A percentile compares a stretch with the other conserved stretches of the same genome.
These are phyloP conservation scores for Phoma sp. DNA, from an alignment of 2,329 filamentous ascomycete genomes.

Conservation along the genomic window DNA sequence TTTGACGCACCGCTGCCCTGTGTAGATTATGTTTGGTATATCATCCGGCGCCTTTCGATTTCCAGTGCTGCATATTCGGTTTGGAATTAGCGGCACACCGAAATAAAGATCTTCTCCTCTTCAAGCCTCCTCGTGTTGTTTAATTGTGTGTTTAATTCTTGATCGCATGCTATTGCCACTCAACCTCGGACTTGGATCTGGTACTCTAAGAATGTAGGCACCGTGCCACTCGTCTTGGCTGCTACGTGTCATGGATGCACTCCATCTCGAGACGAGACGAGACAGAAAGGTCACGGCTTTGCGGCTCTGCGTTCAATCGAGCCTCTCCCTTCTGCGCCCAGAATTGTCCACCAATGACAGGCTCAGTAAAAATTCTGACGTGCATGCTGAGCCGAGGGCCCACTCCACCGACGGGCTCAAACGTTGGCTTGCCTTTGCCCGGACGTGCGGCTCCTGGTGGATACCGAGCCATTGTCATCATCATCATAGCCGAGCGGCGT, in stretches of 20 bases:
- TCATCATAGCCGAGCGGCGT: no score
- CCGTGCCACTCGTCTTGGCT: neutral
- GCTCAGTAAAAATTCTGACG: conserved; percentile 32
- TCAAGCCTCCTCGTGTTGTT: conserved; percentile 4
- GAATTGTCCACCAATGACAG: conserved; percentile 19
- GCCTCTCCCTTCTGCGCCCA: neutral
- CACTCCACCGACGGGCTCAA: neutral
- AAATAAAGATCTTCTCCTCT: conserved; percentile 47
- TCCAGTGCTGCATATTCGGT: conserved; percentile 44
- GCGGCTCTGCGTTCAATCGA: neutral
- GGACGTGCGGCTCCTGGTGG: conserved; percentile 14
- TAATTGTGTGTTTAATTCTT: neutral
- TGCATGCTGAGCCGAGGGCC: conserved; percentile 16
- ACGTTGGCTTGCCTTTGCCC: neutral
- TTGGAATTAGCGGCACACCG: conserved; percentile 44
- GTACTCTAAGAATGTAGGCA: neutral
- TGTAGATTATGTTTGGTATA: conserved; percentile 49
- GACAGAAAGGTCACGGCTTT: neutral
- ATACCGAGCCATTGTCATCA: neutral
- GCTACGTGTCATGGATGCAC: conserved; percentile 1
- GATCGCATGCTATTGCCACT: neutral
- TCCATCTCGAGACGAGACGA: neutral
- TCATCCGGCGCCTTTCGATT: conserved; percentile 40
- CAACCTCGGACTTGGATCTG: neutral
- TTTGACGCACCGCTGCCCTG: conserved; percentile 30